phyloP scores from a whole-genome alignment of 2,329 filamentous ascomycete genomes.

The Zelopaecilomyces penicillatus region DNA sequence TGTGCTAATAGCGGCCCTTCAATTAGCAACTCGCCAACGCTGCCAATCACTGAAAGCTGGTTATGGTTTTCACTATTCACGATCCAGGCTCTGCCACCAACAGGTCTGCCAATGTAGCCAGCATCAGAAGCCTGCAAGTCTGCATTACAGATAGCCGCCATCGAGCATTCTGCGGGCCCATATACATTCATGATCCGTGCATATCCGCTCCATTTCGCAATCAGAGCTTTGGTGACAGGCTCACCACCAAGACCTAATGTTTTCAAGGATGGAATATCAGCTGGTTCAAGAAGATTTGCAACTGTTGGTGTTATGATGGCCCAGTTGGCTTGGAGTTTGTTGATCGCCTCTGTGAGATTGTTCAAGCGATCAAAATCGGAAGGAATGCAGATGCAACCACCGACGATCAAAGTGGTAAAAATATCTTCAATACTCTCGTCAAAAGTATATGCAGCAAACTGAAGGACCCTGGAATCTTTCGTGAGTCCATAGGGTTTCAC shows the following conservation, averaged over 20 bases:
- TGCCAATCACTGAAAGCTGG: not conserved
- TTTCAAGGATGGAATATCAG: constrained; percentile 1
- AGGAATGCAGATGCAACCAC: constrained; percentile 7
- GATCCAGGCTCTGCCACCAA: not conserved
- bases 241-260: constrained; percentile 2
- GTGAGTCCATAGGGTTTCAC: not conserved
- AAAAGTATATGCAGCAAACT: not conserved
- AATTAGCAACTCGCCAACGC: not conserved
- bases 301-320: constrained; percentile 3
- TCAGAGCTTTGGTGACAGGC: not conserved
- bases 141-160: not conserved
- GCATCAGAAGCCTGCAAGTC: not conserved
- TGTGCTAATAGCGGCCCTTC: not conserved
- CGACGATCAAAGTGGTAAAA: not conserved
- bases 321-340: not conserved
- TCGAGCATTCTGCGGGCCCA: not conserved
- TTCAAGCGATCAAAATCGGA: constrained; percentile 5
- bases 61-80: not conserved
- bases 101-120: not conserved
- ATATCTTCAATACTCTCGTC: not conserved
- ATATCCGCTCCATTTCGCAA: not conserved
- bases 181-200: not conserved
- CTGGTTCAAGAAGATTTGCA: not conserved
- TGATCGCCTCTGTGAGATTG: constrained; percentile 1
- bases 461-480: not conserved